Base-by-base conservation (phyloP, 2,329 filamentous ascomycete genomes). In the Fusarium solani-melongenae region DNA sequence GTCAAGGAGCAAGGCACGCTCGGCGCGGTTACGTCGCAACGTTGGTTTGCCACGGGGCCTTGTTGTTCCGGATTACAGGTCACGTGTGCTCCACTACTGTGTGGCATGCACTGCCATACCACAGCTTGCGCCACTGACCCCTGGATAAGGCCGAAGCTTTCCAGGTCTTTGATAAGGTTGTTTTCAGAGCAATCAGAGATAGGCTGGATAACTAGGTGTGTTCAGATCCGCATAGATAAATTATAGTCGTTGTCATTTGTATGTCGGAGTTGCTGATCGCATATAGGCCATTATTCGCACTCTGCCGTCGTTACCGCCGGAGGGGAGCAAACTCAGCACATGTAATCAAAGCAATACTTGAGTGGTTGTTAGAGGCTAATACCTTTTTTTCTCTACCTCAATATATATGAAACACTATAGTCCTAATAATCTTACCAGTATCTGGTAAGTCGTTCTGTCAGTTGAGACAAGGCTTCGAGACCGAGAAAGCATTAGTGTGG, bases 11-110 rank as follows among this genome's bases (percentile, higher is more conserved):
- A 77, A 76, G 64, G 73, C 72, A 77, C 74, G 73, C 64, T 69
- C 70, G 60, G 69, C 77, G 75, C 72, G 75, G 74, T 76, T 74
- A 78, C 73, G 77, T 78, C 73, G 70, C 70, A 78, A 58, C 22
- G 66, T 41, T 31, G 66, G 62, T 64, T 66, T 67, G 62, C 57
- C 64, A 69, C 79, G 79, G 72, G 51, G 31, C 22, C 60, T 67
- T n/a, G 58, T 79, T 79, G 62, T 77, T 80, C 80, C 79, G 75
- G 49, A 34, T 9, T 9, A 31, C 0, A 0, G 2, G 10, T 74
- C 80, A 82, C 80, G 79, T 81, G 79, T 27, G 10, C 44, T 58
- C 67, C 70, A 73, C 67, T 51, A 7, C 14, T 8, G 44, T 58
- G 53, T 55, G 14, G 27, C 24, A 44, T 58, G 60, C 60, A 67